Evolutionary conservation across 495 filamentous ascomycete genomes (phyloP).

Genomic region (Achaetomiella virescens): DNA sequence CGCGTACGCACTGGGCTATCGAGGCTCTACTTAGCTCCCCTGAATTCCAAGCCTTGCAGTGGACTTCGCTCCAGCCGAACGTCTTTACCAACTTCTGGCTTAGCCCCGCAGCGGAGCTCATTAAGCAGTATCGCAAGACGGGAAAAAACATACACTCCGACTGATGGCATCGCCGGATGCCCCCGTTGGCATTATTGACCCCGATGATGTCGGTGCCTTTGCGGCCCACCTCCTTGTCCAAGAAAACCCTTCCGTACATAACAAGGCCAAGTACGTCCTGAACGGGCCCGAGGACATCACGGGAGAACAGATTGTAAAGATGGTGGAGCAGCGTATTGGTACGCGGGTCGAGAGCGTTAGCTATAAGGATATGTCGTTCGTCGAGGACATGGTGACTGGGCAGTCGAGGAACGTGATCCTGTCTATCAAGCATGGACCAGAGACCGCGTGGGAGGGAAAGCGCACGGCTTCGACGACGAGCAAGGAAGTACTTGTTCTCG

Average conservation of each 20-base stretch:
- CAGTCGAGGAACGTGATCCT: conserved; percentile 18
- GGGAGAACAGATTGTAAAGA: conserved; percentile 32
- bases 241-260: conserved; percentile 30
- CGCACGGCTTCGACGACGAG: conserved; percentile 33
- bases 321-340: conserved; percentile 40
- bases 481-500: conserved; percentile 22
- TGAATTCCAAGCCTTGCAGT: conserved; percentile 36
- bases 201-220: conserved; percentile 35
- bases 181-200: conserved; percentile 35
- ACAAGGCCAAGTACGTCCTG: conserved; percentile 37
- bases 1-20: conserved; percentile 43
- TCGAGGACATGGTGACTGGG: conserved; percentile 27
- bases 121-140: conserved; percentile 34
- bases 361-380: conserved; percentile 34
- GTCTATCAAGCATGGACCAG: conserved; percentile 19
- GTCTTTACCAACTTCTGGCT: conserved; percentile 29
- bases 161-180: conserved; percentile 28
- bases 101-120: conserved; percentile 20
- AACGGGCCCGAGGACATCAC: conserved; percentile 42
- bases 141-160: conserved; percentile 28
- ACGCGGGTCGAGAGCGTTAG: conserved; percentile 29
- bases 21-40: conserved; percentile 36
- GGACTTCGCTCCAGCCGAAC: conserved; percentile 45
- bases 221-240: conserved; percentile 37
- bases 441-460: conserved; percentile 28